Evolutionary conservation across 768 basidiomycete genomes (phyloP).

Genomic region (Leucosporidium creatinivorum): DNA sequence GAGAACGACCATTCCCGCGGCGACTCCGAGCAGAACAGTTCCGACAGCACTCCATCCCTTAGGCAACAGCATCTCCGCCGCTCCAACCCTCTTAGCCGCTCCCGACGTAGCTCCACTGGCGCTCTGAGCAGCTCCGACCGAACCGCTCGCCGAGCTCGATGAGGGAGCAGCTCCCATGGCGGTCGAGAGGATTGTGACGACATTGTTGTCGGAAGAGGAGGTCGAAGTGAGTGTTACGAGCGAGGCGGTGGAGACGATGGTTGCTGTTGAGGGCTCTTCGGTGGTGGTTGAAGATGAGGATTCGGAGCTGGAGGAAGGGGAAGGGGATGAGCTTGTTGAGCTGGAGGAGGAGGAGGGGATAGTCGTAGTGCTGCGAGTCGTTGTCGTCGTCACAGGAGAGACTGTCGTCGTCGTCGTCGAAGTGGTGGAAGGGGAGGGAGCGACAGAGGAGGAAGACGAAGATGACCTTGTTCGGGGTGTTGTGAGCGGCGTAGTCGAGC

Average conservation of each 20-base stretch:
- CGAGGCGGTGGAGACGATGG: background rate
- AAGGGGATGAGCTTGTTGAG: constrained; percentile 2
- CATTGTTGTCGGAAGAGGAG: background rate
- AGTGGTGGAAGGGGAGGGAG: background rate
- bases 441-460: background rate
- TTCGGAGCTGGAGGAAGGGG: background rate
- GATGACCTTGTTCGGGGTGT: constrained; percentile 16
- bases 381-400: background rate
- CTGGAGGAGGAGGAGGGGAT: constrained; percentile 5
- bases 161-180: too few species aligned
- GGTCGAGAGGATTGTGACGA: too few species aligned
- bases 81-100: too few species aligned
- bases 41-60: too few species aligned
- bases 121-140: background rate
- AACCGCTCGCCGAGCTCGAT: too few species aligned
- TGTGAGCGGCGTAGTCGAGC: background rate
- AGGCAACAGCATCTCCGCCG: too few species aligned
- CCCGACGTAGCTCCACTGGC: constrained; percentile 5
- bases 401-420: background rate
- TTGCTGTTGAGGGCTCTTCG: background rate
- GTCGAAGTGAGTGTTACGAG: constrained; percentile 3
- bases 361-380: background rate
- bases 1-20: too few species aligned
- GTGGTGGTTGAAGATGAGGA: background rate
- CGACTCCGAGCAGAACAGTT: too few species aligned